Evolutionary conservation across 1,284 basidiomycete species (phyloP), one percentile per base, ranked within the genome.

Genomic region (Cystobasidiaceae sp.): DNA sequence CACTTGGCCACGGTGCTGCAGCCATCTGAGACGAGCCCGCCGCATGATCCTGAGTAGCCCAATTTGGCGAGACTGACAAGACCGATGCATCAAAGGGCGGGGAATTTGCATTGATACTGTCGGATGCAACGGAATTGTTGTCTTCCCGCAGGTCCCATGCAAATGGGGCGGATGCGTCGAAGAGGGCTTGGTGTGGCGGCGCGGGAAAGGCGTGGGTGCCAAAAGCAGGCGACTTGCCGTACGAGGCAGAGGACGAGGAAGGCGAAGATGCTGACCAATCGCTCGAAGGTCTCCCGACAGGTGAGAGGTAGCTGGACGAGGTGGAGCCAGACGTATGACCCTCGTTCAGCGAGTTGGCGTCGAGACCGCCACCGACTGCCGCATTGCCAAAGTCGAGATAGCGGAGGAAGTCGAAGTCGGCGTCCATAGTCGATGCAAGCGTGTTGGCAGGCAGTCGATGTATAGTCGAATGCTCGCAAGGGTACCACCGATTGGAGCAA

Each of bases 391-490:
- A 55, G 51, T 64, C 61, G 41, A 64, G 52, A 37, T 64, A 64
- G 51, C 52, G 39, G 44, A 64, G 61, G 52, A 64, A 64, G 52
- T 64, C 61, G 27, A 64, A 64, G 23, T 64, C 61, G 39, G 46
- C 50, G 15, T 62, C 60, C 60, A 62, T 62, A 27, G 32, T 27
- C 1, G 41, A 17, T 6, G 23, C 21, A 7, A 15, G 39, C 23
- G 19, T 15, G 4, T 19, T 25, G 25, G 54, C 19, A 21, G 13
- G 6, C 27, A 7, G 2, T 28, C 43, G 34, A 39, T 11, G 11
- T 39, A n/a, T 39, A 11, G 37, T 39, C n/a, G n/a, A n/a, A n/a
- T n/a, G n/a, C n/a, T n/a, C n/a, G n/a, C n/a, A n/a, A n/a, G n/a
- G n/a, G n/a, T n/a, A n/a, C n/a, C n/a, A n/a, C n/a, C n/a, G n/a